Evolutionary conservation across 345 rosid genomes (phyloP).

Genomic region (Sisymbrium irio): DNA sequence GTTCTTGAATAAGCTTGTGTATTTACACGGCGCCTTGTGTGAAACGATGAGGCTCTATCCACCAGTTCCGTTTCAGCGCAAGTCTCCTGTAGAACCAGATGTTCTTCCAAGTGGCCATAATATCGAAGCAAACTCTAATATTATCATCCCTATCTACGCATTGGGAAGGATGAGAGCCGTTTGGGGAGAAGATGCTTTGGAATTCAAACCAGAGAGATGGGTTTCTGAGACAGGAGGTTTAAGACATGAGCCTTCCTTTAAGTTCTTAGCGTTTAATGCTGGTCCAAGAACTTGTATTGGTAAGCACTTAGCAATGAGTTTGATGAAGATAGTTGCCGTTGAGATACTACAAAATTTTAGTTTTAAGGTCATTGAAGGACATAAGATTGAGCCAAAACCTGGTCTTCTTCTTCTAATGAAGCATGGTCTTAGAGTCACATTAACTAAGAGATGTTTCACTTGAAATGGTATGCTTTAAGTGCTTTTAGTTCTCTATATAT

Average conservation of each 20-base stretch:
- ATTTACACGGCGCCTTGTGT: slow-evolving; percentile 32
- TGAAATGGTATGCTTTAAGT: background rate
- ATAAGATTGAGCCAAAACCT: background rate
- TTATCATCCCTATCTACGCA: slow-evolving; percentile 17
- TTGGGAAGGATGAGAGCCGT: slow-evolving; percentile 34
- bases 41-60: slow-evolving; percentile 38
- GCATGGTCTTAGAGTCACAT: background rate
- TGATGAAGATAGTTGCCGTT: background rate
- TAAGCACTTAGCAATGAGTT: background rate
- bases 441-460: background rate
- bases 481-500: no score
- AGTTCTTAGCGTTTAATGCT: background rate
- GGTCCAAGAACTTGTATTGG: background rate
- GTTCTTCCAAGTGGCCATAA: slow-evolving; percentile 36
- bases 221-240: background rate
- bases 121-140: background rate
- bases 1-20: slow-evolving; percentile 21
- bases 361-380: background rate
- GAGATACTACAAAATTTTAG: background rate
- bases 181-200: slow-evolving; percentile 25
- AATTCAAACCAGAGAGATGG: slow-evolving; percentile 36
- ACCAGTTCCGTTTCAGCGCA: slow-evolving; percentile 15
- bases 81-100: slow-evolving; percentile 12
- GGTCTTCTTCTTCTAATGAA: background rate
- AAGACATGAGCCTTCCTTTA: background rate